Evolutionary conservation across 2,329 filamentous ascomycete genomes (phyloP), one percentile per base, ranked within the genome.

Genomic region (Cladosporium colombiae): DNA sequence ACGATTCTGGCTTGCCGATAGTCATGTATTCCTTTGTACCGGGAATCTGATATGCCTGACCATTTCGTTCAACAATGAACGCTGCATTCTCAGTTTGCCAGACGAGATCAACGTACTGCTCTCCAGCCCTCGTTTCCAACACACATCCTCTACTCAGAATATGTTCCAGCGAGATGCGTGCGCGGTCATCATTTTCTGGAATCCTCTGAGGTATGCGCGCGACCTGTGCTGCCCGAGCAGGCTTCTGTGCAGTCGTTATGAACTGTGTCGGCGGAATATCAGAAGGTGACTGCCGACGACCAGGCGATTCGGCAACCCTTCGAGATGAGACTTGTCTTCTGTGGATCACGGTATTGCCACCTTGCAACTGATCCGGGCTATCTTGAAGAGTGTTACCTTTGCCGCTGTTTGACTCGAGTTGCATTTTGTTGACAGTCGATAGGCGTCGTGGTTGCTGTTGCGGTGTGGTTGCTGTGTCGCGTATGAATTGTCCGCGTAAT

Each of bases 31-130:
- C 35, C 4, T 16, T 31, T 1, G 10, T 23, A 10, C 35, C 56
- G 5, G 23, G 35, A 6, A 63, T 56, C 2, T 10, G 5, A 13
- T 44, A 29, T 11, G 60, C 49, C 23, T 44, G 8, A 7, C 61
- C 35, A n/a, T 63, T 56, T 16, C 6, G 10, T 5, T 56, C 21
- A 4, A 63, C 50, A 7, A 64, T 25, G 25, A 64, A 58, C 16
- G 49, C 10, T 10, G 33, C 37, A 8, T 50, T 21, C 4, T 59
- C 37, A 11, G 33, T 35, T 2, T 33, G 13, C 60, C 60, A 66
- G 21, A 64, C 31, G 14, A 66, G 60, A 25, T 66, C 65, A 14
- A 66, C 40, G 29, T 23, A 23, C 31, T 23, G 55, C 21, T 35
- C 11, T 14, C 33, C 23, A 1, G 3, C 14, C 2, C 52, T 29